Evolutionary conservation across 129 eudicot genomes (phyloP), one percentile per base, ranked within the genome.

Genomic region (Lactuca sativa): DNA sequence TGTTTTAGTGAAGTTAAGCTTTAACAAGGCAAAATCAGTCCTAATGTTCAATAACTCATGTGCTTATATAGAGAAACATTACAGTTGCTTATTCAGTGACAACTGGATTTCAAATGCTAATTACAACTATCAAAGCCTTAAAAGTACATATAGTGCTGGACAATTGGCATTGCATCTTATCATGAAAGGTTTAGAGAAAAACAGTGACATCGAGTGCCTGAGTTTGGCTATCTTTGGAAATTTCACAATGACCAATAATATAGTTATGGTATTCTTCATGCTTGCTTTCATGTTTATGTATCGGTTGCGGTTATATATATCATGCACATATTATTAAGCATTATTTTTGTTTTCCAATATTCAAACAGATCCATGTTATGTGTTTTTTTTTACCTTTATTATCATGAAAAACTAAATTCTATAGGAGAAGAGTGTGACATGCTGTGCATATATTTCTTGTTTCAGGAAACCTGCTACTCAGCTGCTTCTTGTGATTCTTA

Each of bases 401-500:
- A 4, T 53, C 64, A 64, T 10, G 9, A 73, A 51, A 9, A 73
- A 17, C 18, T n/a, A n/a, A 34, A 21, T 33, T 47, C 13, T 32
- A 17, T 44, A 59, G 51, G 67, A 70, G 30, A 30, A 33, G 30
- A 56, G 44, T 40, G 52, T 66, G 60, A 61, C 13, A 11, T 51
- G 63, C 25, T 9, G n/a, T 51, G 63, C 25, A n/a, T 52, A 14
- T 56, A 5, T 9, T 48, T 58, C 49, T 69, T 31, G 21, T 72
- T 37, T 62, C 78, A 68, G 75, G 34, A 43, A 57, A 43, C 56
- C 34, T 69, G 55, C 52, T 36, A 31, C 25, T 59, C 38, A 37
- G 51, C 65, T 69, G 41, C 75, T 71, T 44, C 47, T 58, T 63
- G 78, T 78, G 66, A 58, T 70, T 63, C 74, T 44, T 41, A 48